Base-by-base conservation (phyloP, 148 eudicot genomes). In the Camellia granthamiana region DNA sequence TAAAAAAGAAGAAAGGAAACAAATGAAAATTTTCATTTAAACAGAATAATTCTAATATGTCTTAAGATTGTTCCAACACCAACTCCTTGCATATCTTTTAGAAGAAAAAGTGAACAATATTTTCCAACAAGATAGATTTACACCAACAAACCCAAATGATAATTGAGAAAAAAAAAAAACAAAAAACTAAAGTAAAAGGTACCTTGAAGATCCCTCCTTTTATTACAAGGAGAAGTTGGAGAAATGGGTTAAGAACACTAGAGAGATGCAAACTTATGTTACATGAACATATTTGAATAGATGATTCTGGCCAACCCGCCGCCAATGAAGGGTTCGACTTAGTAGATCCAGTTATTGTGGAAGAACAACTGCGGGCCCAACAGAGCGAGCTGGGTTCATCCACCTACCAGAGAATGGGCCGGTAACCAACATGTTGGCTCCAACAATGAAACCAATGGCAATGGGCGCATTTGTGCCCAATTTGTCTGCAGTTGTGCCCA, bases 331-430 rank as follows among this genome's bases (percentile, higher is more conserved):
- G 97, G 98, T 10, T 97, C 98, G 51, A 88, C 93, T 95, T 95
- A 94, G 82, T 94, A 94, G 79, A 94, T 86, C 98, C 98, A 94
- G 88, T 84, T 81, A 59, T 84, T 88, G 16, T 79, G 77, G 86
- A 85, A 94, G 82, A 2, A 87, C 98, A 3, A 94, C 90, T 2
- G 96, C 98, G 0, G 96, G 98, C 13, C 98, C 98, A 30, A 92
- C 90, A 0, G 94, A 92, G 0, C 94, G 86, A 71, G 97, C 97
- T 2, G 94, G 98, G 91, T 94, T 94, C 98, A 92, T 94, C 3
- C 97, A 94, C 56, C 93, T 97, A 38, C 98, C 94, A 1, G 93
- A 91, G 83, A 94, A 94, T 16, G 97, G 92, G 47, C 97, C 97
- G 6, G 94, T 94, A 2, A 91, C 94, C 80, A 92, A 85, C 49